A percentile compares a stretch with the other conserved stretches of the same genome.
These are phyloP conservation scores for Helicocarpus griseus DNA, from an alignment of 2,329 filamentous ascomycete genomes.

Conservation along the genomic window DNA sequence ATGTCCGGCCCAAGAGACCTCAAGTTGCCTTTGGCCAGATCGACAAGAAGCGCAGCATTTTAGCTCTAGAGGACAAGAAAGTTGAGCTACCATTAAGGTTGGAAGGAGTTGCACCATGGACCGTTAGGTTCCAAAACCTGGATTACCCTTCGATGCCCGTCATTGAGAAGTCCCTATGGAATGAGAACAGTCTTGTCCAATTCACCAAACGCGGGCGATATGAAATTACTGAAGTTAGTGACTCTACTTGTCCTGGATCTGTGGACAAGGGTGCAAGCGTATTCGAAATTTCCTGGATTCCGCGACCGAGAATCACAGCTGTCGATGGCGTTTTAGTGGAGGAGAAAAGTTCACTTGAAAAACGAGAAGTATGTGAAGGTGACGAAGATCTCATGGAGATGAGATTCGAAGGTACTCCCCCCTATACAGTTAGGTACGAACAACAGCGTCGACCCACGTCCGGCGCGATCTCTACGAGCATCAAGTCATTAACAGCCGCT, in stretches of 20 bases:
- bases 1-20: slow-evolving; percentile 79
- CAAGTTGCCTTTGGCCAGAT: slow-evolving; percentile 76
- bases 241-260: slow-evolving; percentile 71
- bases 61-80: slow-evolving; percentile 64
- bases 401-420: slow-evolving; percentile 66
- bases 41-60: slow-evolving; percentile 65
- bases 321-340: slow-evolving; percentile 41
- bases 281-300: slow-evolving; percentile 79
- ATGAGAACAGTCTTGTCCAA: slow-evolving; percentile 59
- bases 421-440: slow-evolving; percentile 75
- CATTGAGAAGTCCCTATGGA: slow-evolving; percentile 39
- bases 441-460: slow-evolving; percentile 61
- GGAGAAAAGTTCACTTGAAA: slow-evolving; percentile 50
- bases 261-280: slow-evolving; percentile 63
- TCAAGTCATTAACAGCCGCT: slow-evolving; percentile 66
- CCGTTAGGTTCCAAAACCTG: slow-evolving; percentile 61
- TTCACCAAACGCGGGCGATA: slow-evolving; percentile 64
- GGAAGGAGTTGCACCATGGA: slow-evolving; percentile 79
- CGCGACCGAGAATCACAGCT: slow-evolving; percentile 62
- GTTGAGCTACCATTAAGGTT: slow-evolving; percentile 73
- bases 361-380: slow-evolving; percentile 83
- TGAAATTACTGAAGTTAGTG: slow-evolving; percentile 65
- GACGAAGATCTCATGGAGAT: slow-evolving; percentile 86
- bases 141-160: slow-evolving; percentile 42
- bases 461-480: slow-evolving; percentile 54